Base-by-base conservation (phyloP, 768 basidiomycete genomes). In the Imleria badia region DNA sequence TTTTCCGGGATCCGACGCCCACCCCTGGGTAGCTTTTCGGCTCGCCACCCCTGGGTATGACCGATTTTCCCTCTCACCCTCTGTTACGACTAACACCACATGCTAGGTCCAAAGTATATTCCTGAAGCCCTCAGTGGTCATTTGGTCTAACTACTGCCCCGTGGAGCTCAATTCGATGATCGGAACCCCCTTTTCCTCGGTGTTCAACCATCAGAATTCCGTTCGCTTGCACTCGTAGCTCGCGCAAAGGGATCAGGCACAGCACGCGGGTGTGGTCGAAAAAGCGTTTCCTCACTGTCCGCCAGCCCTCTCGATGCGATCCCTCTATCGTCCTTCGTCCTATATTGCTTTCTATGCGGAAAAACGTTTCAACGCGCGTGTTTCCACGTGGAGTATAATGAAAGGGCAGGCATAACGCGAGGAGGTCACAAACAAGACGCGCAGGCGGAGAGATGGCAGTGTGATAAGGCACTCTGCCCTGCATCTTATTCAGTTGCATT, bases 261-360 rank as follows among this genome's bases (percentile, higher is more conserved):
- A 35, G 23, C 20, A 42, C 26, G 14, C 34, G 13, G 5, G 38
- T 38, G 44, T 26, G 6, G 10, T 43, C 12, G 20, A 6, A 44
- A 33, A 4, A 30, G n/a, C 9, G 7, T 17, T 12, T 2, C 12
- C 20, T 36, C 20, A 9, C 41, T 29, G 7, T 17, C 23, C 15
- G 13, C 30, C 35, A 14, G n/a, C 47, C 14, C 14, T 33, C 54
- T 47, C 58, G 50, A 59, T 59, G 56, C 17, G 58, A 59, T 40
- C 58, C 51, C 44, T 44, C 36, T 39, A 3, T 15, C 35, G 14
- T 17, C 14, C 26, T 29, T 30, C 13, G 8, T 29, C 26, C 9
- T 22, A 19, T 15, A 14, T 31, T 35, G n/a, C 13, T 15, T 13
- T 22, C 19, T 34, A 2, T 33, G 31, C 15, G 13, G 33, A 34